Conservation (phyloP, 768 basidiomycete genomes). For the Omphalotus guepiniiformis region DNA sequence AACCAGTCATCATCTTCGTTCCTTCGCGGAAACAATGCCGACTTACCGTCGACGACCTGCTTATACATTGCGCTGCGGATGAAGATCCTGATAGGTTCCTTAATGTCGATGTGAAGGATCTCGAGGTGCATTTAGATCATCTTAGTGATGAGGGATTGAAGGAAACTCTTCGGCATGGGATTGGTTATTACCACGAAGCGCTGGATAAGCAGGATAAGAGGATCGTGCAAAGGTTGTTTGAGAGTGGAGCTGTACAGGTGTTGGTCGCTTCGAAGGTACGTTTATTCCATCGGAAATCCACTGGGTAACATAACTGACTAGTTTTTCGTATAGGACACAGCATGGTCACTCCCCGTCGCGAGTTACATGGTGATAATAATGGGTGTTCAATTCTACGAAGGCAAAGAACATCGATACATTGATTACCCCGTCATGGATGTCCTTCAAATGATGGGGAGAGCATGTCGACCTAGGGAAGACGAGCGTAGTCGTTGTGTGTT, state of each 20-base stretch:
- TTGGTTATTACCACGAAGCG: conserved; percentile 96
- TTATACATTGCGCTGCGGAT: conserved; percentile 86
- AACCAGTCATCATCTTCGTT: conserved; percentile 91
- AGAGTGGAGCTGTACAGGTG: conserved; percentile 92
- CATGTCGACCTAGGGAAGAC: conserved; percentile 87
- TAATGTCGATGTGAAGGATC: conserved; percentile 77
- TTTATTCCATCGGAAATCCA: conserved; percentile 2
- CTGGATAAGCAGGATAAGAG: conserved; percentile 88
- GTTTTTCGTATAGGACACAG: conserved; percentile 63
- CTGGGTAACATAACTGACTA: neutral
- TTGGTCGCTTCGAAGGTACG: conserved; percentile 88
- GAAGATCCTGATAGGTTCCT: conserved; percentile 83
- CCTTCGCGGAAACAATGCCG: conserved; percentile 91
- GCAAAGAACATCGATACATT: conserved; percentile 95
- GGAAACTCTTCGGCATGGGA: conserved; percentile 83
- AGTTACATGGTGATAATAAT: conserved; percentile 99
- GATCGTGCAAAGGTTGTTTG: conserved; percentile 89
- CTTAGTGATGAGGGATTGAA: conserved; percentile 69
- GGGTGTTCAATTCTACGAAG: conserved; percentile 97
- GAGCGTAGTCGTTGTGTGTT: conserved; percentile 89
- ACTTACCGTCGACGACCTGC: conserved; percentile 87
- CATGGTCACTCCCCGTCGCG: conserved; percentile 92
- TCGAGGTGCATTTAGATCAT: conserved; percentile 87
- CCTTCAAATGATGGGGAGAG: conserved; percentile 99
- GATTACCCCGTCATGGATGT: conserved; percentile 99